Percentiles rank a stretch among this genome's conserved stretches.
Evolutionary conservation across 2,329 filamentous ascomycete genomes (phyloP).

Genomic region (Fusarium mundagurra): DNA sequence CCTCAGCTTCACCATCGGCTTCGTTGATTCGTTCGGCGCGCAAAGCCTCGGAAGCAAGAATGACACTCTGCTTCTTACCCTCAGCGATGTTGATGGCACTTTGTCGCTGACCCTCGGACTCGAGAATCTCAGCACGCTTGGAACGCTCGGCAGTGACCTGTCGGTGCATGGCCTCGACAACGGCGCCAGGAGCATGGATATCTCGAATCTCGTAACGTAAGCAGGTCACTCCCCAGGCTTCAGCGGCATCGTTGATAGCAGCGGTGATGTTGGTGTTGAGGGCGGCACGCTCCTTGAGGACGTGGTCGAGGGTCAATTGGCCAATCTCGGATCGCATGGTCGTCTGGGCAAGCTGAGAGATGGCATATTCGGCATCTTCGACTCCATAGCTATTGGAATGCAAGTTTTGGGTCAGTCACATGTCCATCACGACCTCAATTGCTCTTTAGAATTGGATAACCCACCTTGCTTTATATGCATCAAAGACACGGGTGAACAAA

Average conservation of each 20-base stretch:
- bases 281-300: conserved; percentile 94
- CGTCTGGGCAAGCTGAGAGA: conserved; percentile 96
- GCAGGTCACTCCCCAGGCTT: conserved; percentile 96
- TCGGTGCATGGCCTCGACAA: conserved; percentile 97
- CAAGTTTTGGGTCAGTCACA: conserved; percentile 7
- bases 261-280: conserved; percentile 99
- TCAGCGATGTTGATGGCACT: conserved; percentile 99
- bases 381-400: conserved; percentile 82
- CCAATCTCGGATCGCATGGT: conserved; percentile 99
- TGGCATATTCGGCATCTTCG: conserved; percentile 98
- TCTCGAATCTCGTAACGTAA: conserved; percentile 98
- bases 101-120: conserved; percentile 96
- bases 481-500: conserved; percentile 93
- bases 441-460: conserved; percentile 33
- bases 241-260: conserved; percentile 96
- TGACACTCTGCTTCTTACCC: conserved; percentile 95
- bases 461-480: conserved; percentile 96
- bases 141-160: conserved; percentile 97
- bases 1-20: conserved; percentile 92
- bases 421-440: neutral
- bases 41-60: conserved; percentile 92
- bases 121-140: conserved; percentile 96
- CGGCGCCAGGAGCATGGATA: conserved; percentile 92
- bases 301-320: conserved; percentile 94
- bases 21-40: conserved; percentile 92